Base-by-base conservation (phyloP, 2,329 filamentous ascomycete species). In the Alternaria arbusti region DNA sequence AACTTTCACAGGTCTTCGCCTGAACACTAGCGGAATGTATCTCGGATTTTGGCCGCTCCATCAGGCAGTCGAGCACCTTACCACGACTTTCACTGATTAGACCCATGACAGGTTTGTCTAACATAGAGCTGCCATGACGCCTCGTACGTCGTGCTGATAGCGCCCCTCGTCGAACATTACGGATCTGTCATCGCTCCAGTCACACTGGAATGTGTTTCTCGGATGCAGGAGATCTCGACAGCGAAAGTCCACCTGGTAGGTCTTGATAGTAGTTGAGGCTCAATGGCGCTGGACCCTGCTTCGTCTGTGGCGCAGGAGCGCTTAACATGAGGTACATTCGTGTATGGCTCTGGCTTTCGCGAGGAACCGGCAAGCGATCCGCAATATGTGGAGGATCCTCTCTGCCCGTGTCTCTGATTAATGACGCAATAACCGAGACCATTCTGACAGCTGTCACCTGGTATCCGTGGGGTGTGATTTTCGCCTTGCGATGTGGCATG, bases 291-390 rank as follows among this genome's bases (percentile, higher is more conserved):
- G 59, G 66, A 56, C 67, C 61, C 57, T 61, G 56, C 63, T 45
- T 55, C 59, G 63, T 66, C 23, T 66, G 64, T 66, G 59, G 59
- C 63, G 62, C 68, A 70, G 58, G 66, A 59, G 66, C 64, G 62
- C 60, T 66, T 59, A 67, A 50, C 64, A 62, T 69, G 66, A 64
- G 57, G 51, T 66, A 62, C 66, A 61, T 67, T 65, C 56, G 45
- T 55, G 63, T 69, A 51, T 57, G 71, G 70, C 61, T 67, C 60
- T 64, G 67, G 64, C 59, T 59, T 66, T 75, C 74, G 74, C 74
- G 74, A 75, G 74, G 74, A 75, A 69, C 66, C 74, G 74, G 74
- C 65, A 71, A 66, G 58, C 69, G 70, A 74, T 75, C 73, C 74
- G 73, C 64, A 66, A 70, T 65, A 70, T 72, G 69, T 70, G 71